Evolutionary conservation across 371 early-diverging fungal genomes (phyloP).

Genomic region (Sporodiniella umbellata): DNA sequence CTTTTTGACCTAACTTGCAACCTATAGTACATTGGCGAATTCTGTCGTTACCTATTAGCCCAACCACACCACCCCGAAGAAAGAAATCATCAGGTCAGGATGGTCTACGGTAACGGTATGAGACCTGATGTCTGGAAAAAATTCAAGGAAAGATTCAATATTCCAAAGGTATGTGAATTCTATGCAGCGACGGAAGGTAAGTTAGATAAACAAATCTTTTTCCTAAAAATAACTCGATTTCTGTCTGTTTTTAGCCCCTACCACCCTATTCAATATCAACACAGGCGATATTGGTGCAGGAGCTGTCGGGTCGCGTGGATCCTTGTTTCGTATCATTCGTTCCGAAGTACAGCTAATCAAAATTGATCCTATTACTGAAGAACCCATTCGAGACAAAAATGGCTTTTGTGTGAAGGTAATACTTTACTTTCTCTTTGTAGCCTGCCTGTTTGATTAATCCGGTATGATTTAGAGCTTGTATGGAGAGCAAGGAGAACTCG

Average conservation of each 20-base stretch:
- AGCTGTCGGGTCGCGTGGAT: slow-evolving; percentile 48
- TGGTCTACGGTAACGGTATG: slow-evolving; percentile 70
- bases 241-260: slow-evolving; percentile 12
- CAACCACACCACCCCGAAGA: slow-evolving; percentile 51
- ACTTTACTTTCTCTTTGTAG: too few relatives aligned
- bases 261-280: slow-evolving; percentile 44
- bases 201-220: too few relatives aligned
- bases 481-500: slow-evolving; percentile 52
- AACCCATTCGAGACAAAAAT: slow-evolving; percentile 30
- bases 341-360: slow-evolving; percentile 24
- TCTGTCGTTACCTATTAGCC: slow-evolving; percentile 61
- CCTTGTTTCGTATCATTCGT: slow-evolving; percentile 15
- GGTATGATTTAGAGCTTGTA: slow-evolving; percentile 22
- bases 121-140: slow-evolving; percentile 63
- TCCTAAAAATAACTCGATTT: not conserved
- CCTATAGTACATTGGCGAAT: slow-evolving; percentile 71
- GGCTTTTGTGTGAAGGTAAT: slow-evolving; percentile 49
- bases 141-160: slow-evolving; percentile 51
- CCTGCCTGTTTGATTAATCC: too few relatives aligned
- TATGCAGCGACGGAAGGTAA: slow-evolving; percentile 61
- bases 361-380: slow-evolving; percentile 42
- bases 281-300: slow-evolving; percentile 46
- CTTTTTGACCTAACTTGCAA: too few relatives aligned
- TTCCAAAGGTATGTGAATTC: slow-evolving; percentile 51
- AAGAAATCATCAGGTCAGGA: slow-evolving; percentile 39